A percentile compares a stretch with the other conserved stretches of the same genome.
Evolutionary conservation across 2,329 filamentous ascomycete species (phyloP).

Genomic region (Ophiostoma sp.): DNA sequence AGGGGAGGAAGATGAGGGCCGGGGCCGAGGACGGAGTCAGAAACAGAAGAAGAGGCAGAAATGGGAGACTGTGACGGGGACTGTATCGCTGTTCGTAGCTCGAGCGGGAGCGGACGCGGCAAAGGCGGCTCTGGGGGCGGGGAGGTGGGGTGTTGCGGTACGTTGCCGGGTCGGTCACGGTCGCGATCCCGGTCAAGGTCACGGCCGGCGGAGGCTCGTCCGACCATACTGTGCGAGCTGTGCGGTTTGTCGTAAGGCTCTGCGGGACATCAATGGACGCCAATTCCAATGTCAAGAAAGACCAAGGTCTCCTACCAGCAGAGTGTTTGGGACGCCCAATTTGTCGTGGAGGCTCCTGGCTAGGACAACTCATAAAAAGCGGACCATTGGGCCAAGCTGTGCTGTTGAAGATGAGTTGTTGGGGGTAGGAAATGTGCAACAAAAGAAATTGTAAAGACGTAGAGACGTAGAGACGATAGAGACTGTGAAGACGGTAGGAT

Average conservation of each 20-base stretch:
- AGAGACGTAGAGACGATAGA: not conserved
- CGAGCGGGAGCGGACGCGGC: slow-evolving; percentile 23
- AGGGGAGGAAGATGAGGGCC: slow-evolving; percentile 28
- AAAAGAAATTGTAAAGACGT: no score
- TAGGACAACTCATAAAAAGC: slow-evolving; percentile 12
- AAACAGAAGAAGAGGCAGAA: not conserved
- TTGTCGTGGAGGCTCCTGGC: slow-evolving; percentile 15
- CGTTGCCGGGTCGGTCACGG: slow-evolving; percentile 21
- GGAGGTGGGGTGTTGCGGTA: slow-evolving; percentile 14
- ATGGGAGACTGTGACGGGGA: not conserved
- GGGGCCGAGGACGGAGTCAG: not conserved
- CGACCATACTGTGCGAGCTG: slow-evolving; percentile 30
- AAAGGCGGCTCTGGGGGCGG: slow-evolving; percentile 21
- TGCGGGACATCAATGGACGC: not conserved
- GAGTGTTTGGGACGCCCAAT: slow-evolving; percentile 9
- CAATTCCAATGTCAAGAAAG: not conserved
- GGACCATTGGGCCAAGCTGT: slow-evolving; percentile 17
- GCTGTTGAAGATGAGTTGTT: not conserved
- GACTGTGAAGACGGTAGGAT: not conserved
- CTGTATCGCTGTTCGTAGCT: slow-evolving; percentile 19
- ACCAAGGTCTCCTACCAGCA: not conserved
- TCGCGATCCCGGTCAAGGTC: slow-evolving; percentile 27
- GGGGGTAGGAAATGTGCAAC: not conserved
- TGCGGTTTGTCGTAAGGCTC: not conserved
- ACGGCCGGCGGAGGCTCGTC: slow-evolving; percentile 30